Evolutionary conservation across 108 stramenopile genomes (phyloP).

Genomic region (Chaetoceros muelleri): DNA sequence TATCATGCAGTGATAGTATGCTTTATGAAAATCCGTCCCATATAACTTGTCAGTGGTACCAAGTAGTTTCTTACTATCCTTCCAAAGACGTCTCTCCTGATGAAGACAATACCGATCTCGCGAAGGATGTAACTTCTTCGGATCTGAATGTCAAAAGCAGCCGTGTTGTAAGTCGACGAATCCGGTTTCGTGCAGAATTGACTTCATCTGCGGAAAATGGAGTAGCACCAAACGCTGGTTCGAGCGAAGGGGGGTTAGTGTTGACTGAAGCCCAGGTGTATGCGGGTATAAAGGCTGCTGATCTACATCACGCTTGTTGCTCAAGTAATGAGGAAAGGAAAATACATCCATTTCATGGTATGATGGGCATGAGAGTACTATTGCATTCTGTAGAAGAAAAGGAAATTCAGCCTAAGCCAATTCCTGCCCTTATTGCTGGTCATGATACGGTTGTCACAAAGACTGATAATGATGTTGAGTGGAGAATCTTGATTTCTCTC

Average conservation of each 20-base stretch:
- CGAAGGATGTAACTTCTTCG: conserved; percentile 8
- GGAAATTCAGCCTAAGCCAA: conserved; percentile 6
- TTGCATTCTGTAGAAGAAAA: conserved; percentile 8
- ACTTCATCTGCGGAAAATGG: conserved; percentile 20
- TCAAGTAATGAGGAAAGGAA: conserved; percentile 1
- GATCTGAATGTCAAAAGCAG: conserved; percentile 9
- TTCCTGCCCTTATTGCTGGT: conserved; percentile 28
- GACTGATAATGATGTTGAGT: conserved; percentile 1
- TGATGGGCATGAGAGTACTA: conserved; percentile 16
- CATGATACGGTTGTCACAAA: conserved; percentile 6
- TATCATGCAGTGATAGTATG: conserved; percentile 3
- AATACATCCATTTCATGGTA: conserved; percentile 30
- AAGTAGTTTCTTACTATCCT: conserved; percentile 35
- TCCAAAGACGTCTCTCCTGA: conserved; percentile 30
- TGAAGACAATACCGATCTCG: conserved; percentile 12
- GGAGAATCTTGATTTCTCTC: conserved; percentile 15
- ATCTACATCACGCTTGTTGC: conserved; percentile 27
- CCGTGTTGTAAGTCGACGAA: conserved; percentile 42
- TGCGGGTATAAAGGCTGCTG: conserved; percentile 68
- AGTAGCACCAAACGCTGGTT: conserved; percentile 14
- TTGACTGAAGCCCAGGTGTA: conserved; percentile 72
- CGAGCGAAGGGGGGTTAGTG: conserved; percentile 25
- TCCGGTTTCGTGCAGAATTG: conserved; percentile 48
- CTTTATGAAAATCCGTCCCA: conserved; percentile 6
- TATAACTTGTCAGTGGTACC: conserved; percentile 55